Base-by-base conservation (phyloP, 345 rosid species). In the Passiflora organensis region DNA sequence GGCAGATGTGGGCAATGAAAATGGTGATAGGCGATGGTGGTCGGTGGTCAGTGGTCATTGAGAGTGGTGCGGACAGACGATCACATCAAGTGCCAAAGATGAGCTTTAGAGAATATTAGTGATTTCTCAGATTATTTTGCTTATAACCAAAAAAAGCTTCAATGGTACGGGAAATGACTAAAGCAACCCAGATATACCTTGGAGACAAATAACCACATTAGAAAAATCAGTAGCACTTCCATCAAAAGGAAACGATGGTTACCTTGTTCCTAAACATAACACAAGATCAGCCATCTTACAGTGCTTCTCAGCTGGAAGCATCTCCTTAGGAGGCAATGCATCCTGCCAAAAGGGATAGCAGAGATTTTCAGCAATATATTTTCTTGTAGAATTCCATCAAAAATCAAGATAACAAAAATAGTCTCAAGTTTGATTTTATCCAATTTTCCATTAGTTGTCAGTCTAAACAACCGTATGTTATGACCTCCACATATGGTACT, bases 231-330 rank as follows among this genome's bases (percentile, higher is more conserved):
- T 15, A 13, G 25, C 10, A 55, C 13, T 15, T 23, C 9, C 13
- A 17, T 22, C 21, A 23, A 18, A 37, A 53, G n/a, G 45, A 9
- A 11, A 46, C 24, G 14, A 6, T 15, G 8, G 6, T 48, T 43
- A 89, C 97, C 97, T 89, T 55, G 99, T 93, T 49, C 97, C 99
- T 63, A 93, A 76, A 67, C 99, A 93, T 17, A 93, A 76, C 19
- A 93, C 94, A 58, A 89, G 77, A 76, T 93, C 99, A 71, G 91
- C 95, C 80, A 71, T 80, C 72, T 66, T 80, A 65, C 99, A 93
- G 56, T 93, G 87, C 66, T 83, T 82, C 73, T 93, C 97, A 10
- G 97, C 94, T 43, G 76, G 83, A 75, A 75, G 79, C 80, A 93
- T 82, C 74, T 93, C 99, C 62, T 79, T 81, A 20, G 71, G 47